A percentile compares a stretch with the other conserved stretches of the same genome.
Conservation (phyloP, 2,329 filamentous ascomycete species). For the Calonectria fujianensis region DNA sequence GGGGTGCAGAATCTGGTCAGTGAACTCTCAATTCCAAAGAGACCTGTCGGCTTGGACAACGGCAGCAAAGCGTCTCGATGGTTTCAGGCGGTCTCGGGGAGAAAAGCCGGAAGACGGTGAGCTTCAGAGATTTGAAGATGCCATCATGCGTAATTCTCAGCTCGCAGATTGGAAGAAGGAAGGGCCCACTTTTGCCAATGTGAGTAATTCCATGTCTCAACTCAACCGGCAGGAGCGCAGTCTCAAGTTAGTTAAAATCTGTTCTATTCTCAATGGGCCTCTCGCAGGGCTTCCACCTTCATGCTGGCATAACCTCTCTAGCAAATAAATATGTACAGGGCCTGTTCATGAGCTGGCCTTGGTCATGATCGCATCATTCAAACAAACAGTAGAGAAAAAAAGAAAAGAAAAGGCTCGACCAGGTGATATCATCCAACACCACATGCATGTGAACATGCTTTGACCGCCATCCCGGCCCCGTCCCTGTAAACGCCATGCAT, state of each 20-base stretch:
- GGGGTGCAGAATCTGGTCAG: not conserved
- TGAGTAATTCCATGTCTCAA: constrained; percentile 15
- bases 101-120: constrained; percentile 4
- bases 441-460: constrained; percentile 9
- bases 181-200: constrained; percentile 20
- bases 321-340: constrained; percentile 23
- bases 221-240: not conserved
- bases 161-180: not conserved
- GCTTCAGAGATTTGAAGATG: not conserved
- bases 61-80: not conserved
- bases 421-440: constrained; percentile 20
- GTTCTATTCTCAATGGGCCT: not conserved
- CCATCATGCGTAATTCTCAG: constrained; percentile 27
- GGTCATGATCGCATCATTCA: constrained; percentile 31
- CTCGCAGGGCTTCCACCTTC: not conserved
- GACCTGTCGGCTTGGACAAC: not conserved
- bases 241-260: not conserved
- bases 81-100: not conserved
- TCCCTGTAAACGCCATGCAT: constrained; percentile 34
- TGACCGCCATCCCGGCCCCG: constrained; percentile 15
- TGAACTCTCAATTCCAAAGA: not conserved
- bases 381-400: not conserved
- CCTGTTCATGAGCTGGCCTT: constrained; percentile 25
- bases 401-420: not conserved
- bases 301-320: constrained; percentile 3